A percentile compares a stretch with the other conserved stretches of the same genome.
phyloP scores from a whole-genome alignment of 192 early-diverging fungal genomes.

The Backusella tuberculispora region DNA sequence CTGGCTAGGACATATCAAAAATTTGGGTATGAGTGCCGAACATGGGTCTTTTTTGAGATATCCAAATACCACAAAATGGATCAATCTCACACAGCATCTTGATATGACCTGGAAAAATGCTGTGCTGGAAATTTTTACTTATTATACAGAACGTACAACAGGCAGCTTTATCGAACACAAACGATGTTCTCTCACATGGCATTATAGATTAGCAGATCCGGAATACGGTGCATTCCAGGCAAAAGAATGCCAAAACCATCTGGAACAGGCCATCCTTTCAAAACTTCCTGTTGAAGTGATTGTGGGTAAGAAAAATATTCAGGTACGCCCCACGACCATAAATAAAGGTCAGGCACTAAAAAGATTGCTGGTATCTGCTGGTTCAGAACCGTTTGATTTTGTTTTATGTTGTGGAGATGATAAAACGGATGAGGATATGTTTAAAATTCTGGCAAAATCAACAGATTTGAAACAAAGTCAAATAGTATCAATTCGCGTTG shows the following conservation, averaged over 20 bases:
- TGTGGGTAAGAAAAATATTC: slow-evolving; percentile 97
- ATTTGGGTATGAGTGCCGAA: slow-evolving; percentile 89
- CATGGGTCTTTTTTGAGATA: slow-evolving; percentile 94
- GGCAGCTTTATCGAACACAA: slow-evolving; percentile 95
- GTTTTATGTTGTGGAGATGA: slow-evolving; percentile 96
- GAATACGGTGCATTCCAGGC: slow-evolving; percentile 95
- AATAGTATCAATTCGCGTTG: slow-evolving; percentile 77
- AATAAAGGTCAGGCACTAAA: slow-evolving; percentile 99
- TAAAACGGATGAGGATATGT: slow-evolving; percentile 99
- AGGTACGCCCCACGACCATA: slow-evolving; percentile 87
- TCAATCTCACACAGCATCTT: slow-evolving; percentile 68
- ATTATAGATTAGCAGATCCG: slow-evolving; percentile 94
- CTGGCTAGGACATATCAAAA: slow-evolving; percentile 83
- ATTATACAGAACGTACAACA: slow-evolving; percentile 94
- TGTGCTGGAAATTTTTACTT: slow-evolving; percentile 94
- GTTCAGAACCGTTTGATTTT: slow-evolving; percentile 80
- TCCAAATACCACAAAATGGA: slow-evolving; percentile 73
- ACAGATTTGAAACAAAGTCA: slow-evolving; percentile 6
- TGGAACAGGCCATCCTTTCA: slow-evolving; percentile 88
- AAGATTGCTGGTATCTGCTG: slow-evolving; percentile 64
- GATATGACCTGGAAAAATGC: slow-evolving; percentile 95
- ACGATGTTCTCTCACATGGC: slow-evolving; percentile 93
- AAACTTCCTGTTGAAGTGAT: slow-evolving; percentile 94
- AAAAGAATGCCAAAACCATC: slow-evolving; percentile 95
- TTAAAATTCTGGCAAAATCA: slow-evolving; percentile 44